phyloP scores from a whole-genome alignment of 2,329 filamentous ascomycete species.

The Ophiostoma piceae region DNA sequence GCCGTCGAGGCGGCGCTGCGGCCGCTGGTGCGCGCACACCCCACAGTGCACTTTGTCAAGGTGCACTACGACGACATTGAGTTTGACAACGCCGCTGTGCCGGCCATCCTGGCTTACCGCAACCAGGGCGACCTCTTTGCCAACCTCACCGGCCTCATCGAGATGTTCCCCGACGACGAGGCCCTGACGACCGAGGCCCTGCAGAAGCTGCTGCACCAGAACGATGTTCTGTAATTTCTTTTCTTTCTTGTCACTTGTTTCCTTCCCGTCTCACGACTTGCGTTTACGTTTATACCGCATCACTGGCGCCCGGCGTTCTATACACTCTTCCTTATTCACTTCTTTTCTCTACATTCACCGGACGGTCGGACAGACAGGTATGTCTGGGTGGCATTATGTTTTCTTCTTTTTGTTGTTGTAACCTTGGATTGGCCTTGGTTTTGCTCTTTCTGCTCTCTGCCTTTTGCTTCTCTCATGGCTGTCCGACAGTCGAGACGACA shows the following conservation, averaged over 20 bases:
- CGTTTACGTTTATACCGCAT: conserved; percentile 13
- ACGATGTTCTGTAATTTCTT: conserved; percentile 45
- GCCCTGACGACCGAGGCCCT: conserved; percentile 52
- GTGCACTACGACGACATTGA: conserved; percentile 88
- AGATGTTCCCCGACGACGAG: conserved; percentile 69
- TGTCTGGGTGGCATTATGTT: background rate
- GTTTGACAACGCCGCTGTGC: conserved; percentile 83
- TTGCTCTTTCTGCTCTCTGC: background rate
- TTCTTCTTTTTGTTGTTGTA: background rate
- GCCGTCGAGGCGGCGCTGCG: conserved; percentile 73
- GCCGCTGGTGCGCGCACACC: conserved; percentile 66
- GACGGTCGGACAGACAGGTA: too few species aligned
- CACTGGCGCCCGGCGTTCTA: too few species aligned
- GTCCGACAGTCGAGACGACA: background rate
- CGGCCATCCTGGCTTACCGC: conserved; percentile 82
- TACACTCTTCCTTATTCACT: background rate
- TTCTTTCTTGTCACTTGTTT: background rate
- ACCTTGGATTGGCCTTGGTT: background rate
- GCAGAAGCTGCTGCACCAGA: conserved; percentile 47
- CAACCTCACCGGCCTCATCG: conserved; percentile 78
- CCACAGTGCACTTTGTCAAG: conserved; percentile 78
- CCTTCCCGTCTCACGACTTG: background rate
- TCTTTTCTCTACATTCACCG: background rate
- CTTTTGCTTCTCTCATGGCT: background rate
- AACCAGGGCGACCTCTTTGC: conserved; percentile 84